Evolutionary conservation across 192 early-diverging fungal genomes (phyloP).

Genomic region (Rhizophagus sp.): DNA sequence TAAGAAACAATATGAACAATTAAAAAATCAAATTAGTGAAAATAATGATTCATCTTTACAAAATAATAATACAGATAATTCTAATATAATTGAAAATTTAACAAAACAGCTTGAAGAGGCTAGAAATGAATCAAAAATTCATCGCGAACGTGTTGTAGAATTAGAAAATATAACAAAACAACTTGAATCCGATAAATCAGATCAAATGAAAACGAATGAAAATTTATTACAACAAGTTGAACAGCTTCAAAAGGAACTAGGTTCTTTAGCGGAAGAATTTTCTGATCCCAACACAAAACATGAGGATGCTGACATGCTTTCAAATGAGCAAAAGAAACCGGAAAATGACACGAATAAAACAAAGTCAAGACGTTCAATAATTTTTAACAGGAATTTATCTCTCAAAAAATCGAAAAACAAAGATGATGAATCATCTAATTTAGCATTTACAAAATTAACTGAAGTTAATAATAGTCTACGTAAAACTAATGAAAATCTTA

Average conservation of each 20-base stretch:
- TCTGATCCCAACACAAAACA: conserved; percentile 32
- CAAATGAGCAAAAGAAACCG: conserved; percentile 35
- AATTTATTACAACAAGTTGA: conserved; percentile 22
- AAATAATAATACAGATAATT: neutral
- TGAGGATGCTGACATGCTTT: conserved; percentile 35
- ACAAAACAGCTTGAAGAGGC: conserved; percentile 4
- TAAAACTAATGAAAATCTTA: conserved; percentile 21
- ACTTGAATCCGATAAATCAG: conserved; percentile 16
- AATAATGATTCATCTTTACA: neutral
- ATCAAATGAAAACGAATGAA: neutral
- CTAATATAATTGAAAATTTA: conserved; percentile 14
- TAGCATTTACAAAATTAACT: conserved; percentile 7
- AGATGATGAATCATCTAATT: neutral
- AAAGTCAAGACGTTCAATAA: neutral
- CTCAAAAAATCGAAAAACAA: neutral
- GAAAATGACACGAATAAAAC: conserved; percentile 14
- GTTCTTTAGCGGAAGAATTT: conserved; percentile 42
- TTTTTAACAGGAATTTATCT: neutral
- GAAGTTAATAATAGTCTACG: conserved; percentile 6
- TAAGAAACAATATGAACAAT: conserved; percentile 4
- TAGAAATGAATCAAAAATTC: neutral
- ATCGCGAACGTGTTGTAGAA: conserved; percentile 9
- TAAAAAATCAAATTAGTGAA: neutral
- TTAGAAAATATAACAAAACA: conserved; percentile 15
- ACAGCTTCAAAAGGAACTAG: conserved; percentile 37